Evolutionary conservation across 352 stramenopile species (phyloP).

Genomic region (Thalassiosira exigua): DNA sequence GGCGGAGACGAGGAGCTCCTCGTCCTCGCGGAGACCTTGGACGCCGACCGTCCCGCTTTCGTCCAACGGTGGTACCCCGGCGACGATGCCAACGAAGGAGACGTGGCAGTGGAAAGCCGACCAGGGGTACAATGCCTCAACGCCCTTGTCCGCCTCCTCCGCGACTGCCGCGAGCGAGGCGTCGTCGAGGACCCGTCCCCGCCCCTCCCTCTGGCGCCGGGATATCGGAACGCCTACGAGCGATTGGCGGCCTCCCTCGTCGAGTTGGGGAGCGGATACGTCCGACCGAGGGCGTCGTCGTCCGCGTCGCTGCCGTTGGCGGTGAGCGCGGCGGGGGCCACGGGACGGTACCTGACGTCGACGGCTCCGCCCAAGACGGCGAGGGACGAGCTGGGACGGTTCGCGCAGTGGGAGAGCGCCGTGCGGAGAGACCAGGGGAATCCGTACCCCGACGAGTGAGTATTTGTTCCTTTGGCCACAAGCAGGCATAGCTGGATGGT

Average conservation of each 20-base stretch:
- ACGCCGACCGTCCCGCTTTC: conserved; percentile 76
- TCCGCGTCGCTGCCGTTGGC: conserved; percentile 33
- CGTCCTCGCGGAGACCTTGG: conserved; percentile 83
- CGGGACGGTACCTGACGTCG: conserved; percentile 52
- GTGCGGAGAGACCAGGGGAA: conserved; percentile 63
- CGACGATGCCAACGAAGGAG: conserved; percentile 28
- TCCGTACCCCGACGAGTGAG: conserved; percentile 60
- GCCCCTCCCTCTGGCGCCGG: conserved; percentile 62
- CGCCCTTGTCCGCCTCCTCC: conserved; percentile 70
- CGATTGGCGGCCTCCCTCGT: conserved; percentile 71
- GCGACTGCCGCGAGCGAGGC: conserved; percentile 72
- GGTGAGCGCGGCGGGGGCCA: conserved; percentile 39
- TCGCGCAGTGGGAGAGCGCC: conserved; percentile 79
- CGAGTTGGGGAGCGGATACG: conserved; percentile 80
- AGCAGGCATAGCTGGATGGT: no score
- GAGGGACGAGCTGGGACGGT: conserved; percentile 75
- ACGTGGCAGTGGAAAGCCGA: conserved; percentile 59
- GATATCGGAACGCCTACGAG: conserved; percentile 80
- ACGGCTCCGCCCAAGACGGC: conserved; percentile 61
- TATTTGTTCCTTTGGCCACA: conserved; percentile 2
- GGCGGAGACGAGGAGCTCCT: conserved; percentile 81
- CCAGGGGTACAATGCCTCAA: conserved; percentile 82
- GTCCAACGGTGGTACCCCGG: conserved; percentile 79
- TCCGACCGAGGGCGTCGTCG: conserved; percentile 59
- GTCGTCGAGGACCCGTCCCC: conserved; percentile 68